phyloP scores from a whole-genome alignment of 225 moss, liverwort and hornwort species.

The Marchantia polymorpha region DNA sequence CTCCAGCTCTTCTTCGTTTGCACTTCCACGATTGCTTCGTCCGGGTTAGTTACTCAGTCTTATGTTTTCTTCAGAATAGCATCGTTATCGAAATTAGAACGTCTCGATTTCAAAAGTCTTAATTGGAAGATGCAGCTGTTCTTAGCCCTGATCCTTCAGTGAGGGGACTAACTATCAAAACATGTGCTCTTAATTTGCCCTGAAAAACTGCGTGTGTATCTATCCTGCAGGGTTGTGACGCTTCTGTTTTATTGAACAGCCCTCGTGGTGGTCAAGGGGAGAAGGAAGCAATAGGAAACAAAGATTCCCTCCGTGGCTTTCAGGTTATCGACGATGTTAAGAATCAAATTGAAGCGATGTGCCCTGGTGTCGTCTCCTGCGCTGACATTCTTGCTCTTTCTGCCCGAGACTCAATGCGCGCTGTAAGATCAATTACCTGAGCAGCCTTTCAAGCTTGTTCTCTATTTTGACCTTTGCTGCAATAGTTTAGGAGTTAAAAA shows the following conservation, averaged over 20 bases:
- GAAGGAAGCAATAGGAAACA: conserved; percentile 24
- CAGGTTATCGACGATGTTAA: conserved; percentile 41
- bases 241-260: conserved; percentile 27
- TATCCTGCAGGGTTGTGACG: conserved; percentile 44
- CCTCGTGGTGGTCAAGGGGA: conserved; percentile 13
- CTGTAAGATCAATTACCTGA: conserved; percentile 3
- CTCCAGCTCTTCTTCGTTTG: conserved; percentile 24
- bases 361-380: conserved; percentile 42
- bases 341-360: conserved; percentile 21
- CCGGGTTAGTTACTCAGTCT: conserved; percentile 4
- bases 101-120: no score
- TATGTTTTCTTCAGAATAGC: no score
- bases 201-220: no score
- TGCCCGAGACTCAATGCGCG: conserved; percentile 21
- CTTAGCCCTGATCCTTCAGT: no score
- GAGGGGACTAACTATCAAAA: no score
- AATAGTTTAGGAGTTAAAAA: no score
- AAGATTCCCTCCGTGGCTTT: conserved; percentile 27
- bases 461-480: no score
- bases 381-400: conserved; percentile 47
- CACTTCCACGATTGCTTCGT: conserved; percentile 32
- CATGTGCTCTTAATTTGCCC: no score
- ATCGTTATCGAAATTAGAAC: no score
- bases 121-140: no score
- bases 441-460: no score